Conservation (phyloP, 352 stramenopile species). For the Phytophthora citricola region DNA sequence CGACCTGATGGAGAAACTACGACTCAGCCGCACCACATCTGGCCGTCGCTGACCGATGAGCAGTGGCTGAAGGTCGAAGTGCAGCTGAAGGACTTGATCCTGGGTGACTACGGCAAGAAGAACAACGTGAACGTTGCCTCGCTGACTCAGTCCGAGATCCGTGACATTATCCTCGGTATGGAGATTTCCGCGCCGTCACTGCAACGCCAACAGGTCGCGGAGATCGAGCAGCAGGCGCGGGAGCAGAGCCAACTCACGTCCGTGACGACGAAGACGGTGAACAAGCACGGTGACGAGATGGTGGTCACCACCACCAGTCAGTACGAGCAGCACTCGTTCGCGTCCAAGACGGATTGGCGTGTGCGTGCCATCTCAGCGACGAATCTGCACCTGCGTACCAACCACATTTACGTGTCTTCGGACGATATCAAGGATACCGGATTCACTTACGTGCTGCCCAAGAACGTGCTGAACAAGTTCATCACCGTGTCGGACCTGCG, state of each 20-base stretch:
- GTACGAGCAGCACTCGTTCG: constrained; percentile 99
- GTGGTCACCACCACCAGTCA: constrained; percentile 99
- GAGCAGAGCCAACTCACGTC: constrained; percentile 98
- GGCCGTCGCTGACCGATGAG: constrained; percentile 98
- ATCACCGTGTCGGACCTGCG: constrained; percentile 98
- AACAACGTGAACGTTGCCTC: constrained; percentile 99
- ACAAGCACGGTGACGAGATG: constrained; percentile 99
- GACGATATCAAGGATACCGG: constrained; percentile 98
- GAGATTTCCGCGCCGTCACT: constrained; percentile 99
- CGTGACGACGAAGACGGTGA: constrained; percentile 99
- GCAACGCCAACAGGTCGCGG: constrained; percentile 99
- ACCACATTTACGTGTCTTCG: constrained; percentile 99
- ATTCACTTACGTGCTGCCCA: constrained; percentile 99
- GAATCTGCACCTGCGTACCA: constrained; percentile 98
- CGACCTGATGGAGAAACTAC: constrained; percentile 98
- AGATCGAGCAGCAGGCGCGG: constrained; percentile 99
- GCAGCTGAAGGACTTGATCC: constrained; percentile 99
- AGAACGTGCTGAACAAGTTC: constrained; percentile 99
- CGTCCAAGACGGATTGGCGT: constrained; percentile 99
- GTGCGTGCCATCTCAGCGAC: constrained; percentile 98
- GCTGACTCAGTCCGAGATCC: constrained; percentile 99
- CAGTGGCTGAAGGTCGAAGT: constrained; percentile 99
- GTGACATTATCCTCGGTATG: constrained; percentile 99
- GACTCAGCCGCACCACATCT: constrained; percentile 99
- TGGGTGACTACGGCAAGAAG: constrained; percentile 99